Evolutionary conservation across 108 stramenopile species (phyloP), one percentile per base, ranked within the genome.

Genomic region (Nitzschia sp.): DNA sequence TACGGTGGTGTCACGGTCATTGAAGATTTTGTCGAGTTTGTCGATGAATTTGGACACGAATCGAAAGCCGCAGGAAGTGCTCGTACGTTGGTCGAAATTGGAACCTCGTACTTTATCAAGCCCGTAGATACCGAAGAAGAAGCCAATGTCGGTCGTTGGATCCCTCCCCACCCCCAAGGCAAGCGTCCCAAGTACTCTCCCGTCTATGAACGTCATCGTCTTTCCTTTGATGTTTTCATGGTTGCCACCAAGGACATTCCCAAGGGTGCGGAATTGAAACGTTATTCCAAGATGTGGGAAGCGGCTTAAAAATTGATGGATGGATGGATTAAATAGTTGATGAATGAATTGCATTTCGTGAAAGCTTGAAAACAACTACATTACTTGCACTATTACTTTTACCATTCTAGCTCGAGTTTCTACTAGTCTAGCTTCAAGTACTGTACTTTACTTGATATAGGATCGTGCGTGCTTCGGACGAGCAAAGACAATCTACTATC

Each of bases 211-310:
- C 85, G 91, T 41, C 85, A 87, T 63, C 85, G 81, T 8, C 62
- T 88, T 53, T 82, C 80, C n/a, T 87, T 90, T 66, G 92, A 93
- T 72, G 79, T 90, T 9, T 88, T 90, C 62, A 72, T 90, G 61
- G 89, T 91, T n/a, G 89, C 92, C 9, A 87, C 84, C 46, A 62
- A 78, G 34, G 88, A 89, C 46, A 89, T 93, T 35, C 61, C 80
- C 45, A 78, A 75, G 56, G 92, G 85, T 9, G 75, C 79, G 2
- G 80, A 83, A 47, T 50, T 86, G 21, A 53, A 82, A 13, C 77
- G 68, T 59, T 69, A 46, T 45, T 29, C 68, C n/a, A 48, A 54
- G 0, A 73, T 72, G 76, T 82, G 81, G 81, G 41, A 61, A 50
- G 13, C 48, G 4, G 19, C 48, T n/a, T 50, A 50, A 50, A n/a